Evolutionary conservation across 2,329 filamentous ascomycete species (phyloP).

Genomic region (Apiospora hydei): DNA sequence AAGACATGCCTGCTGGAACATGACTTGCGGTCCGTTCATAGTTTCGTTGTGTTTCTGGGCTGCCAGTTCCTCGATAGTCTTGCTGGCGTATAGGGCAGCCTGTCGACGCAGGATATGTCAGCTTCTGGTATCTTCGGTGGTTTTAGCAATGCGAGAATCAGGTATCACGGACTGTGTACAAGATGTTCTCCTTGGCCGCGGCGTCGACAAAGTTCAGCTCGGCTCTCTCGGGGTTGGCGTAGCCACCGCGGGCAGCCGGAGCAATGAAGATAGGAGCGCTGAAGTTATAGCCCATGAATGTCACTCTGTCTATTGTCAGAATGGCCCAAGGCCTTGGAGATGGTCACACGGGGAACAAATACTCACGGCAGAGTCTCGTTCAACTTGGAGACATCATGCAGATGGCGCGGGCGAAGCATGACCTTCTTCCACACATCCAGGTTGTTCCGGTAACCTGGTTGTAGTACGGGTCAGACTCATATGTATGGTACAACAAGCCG

Average conservation of each 20-base stretch:
- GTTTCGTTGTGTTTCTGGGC: slow-evolving; percentile 33
- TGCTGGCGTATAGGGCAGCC: slow-evolving; percentile 34
- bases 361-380: slow-evolving; percentile 44
- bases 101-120: slow-evolving; percentile 15
- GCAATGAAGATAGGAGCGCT: slow-evolving; percentile 53
- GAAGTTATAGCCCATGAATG: slow-evolving; percentile 52
- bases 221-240: slow-evolving; percentile 43
- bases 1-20: slow-evolving; percentile 36
- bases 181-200: slow-evolving; percentile 47
- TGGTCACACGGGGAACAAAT: not conserved
- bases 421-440: slow-evolving; percentile 56
- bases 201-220: slow-evolving; percentile 51
- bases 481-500: not conserved
- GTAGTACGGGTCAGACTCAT: not conserved
- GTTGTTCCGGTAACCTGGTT: slow-evolving; percentile 55
- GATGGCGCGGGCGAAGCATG: slow-evolving; percentile 50
- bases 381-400: slow-evolving; percentile 47
- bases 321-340: not conserved
- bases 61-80: slow-evolving; percentile 38
- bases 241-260: slow-evolving; percentile 47
- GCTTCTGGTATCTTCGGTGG: not conserved
- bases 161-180: slow-evolving; percentile 45
- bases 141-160: not conserved
- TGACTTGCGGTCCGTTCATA: slow-evolving; percentile 31
- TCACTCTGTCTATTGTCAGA: slow-evolving; percentile 41